phyloP scores from a whole-genome alignment of 208 protist genomes.

The Trypanosoma boissoni region DNA sequence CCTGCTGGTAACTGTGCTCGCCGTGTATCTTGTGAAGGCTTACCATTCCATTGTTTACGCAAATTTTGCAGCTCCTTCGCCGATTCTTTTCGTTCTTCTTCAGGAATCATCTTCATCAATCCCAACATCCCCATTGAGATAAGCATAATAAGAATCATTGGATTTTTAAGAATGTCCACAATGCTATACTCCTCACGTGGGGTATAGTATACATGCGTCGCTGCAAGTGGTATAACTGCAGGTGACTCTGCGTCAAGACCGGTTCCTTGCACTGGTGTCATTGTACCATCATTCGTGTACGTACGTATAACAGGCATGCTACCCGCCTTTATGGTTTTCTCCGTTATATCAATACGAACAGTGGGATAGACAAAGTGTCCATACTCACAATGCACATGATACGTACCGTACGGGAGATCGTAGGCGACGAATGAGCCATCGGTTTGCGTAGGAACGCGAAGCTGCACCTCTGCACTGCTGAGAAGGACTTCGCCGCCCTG shows the following conservation, averaged over 20 bases:
- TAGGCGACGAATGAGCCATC: slow-evolving; percentile 77
- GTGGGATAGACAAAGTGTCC: slow-evolving; percentile 78
- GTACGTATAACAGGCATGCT: slow-evolving; percentile 46
- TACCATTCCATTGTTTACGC: slow-evolving; percentile 49
- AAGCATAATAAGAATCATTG: slow-evolving; percentile 82
- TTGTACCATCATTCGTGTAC: slow-evolving; percentile 63
- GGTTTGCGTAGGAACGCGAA: slow-evolving; percentile 50
- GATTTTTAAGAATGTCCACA: slow-evolving; percentile 62
- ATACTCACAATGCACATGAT: slow-evolving; percentile 79
- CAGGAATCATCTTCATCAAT: slow-evolving; percentile 74
- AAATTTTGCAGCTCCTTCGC: slow-evolving; percentile 58
- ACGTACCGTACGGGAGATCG: slow-evolving; percentile 74
- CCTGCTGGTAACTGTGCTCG: neutral
- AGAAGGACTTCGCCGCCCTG: slow-evolving; percentile 73
- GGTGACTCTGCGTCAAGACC: slow-evolving; percentile 69
- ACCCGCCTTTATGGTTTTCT: slow-evolving; percentile 25
- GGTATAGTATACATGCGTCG: slow-evolving; percentile 63
- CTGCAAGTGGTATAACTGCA: slow-evolving; percentile 50
- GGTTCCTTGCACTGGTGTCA: slow-evolving; percentile 56
- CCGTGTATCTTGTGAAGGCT: slow-evolving; percentile 3
- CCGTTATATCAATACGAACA: slow-evolving; percentile 63
- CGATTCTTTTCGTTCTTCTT: slow-evolving; percentile 75
- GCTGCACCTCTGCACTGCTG: slow-evolving; percentile 33
- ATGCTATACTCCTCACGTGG: slow-evolving; percentile 74
- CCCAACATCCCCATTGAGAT: slow-evolving; percentile 53